These are phyloP conservation scores for Coemansia sp. DNA, from an alignment of 192 early-diverging fungal genomes.

Conservation along the genomic window DNA sequence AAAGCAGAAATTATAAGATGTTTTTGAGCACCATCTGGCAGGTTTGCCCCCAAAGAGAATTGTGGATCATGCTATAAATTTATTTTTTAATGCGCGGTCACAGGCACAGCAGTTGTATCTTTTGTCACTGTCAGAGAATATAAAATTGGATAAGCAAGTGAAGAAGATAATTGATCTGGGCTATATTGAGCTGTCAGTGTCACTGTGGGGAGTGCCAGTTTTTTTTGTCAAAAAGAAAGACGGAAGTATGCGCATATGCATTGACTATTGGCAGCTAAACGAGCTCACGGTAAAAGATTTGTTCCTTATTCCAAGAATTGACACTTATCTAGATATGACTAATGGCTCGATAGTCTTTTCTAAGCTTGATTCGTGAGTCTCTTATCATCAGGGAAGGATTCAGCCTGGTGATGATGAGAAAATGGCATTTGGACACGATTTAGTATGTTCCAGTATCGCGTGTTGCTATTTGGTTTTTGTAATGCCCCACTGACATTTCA, in stretches of 20 bases:
- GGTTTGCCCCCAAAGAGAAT: not conserved
- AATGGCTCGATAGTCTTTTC: not conserved
- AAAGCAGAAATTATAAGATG: not conserved
- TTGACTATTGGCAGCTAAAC: not conserved
- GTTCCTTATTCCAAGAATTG: not conserved
- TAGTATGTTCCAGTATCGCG: not conserved
- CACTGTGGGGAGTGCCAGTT: not conserved
- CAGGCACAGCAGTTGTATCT: not conserved
- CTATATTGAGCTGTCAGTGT: not conserved
- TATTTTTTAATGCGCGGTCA: not conserved
- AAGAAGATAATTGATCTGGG: not conserved
- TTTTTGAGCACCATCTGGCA: conserved; percentile 4
- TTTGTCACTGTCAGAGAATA: not conserved
- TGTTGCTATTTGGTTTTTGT: not conserved
- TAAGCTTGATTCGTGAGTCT: not conserved
- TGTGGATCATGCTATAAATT: conserved; percentile 8
- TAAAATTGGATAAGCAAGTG: not conserved
- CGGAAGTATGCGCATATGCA: not conserved
- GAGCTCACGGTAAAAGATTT: not conserved
- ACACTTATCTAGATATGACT: not conserved
- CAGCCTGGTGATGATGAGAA: not conserved
- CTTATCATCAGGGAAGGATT: not conserved
- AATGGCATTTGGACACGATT: not conserved
- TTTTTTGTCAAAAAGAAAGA: not conserved
- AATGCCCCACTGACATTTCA: not conserved